Conservation (phyloP, 257 asterid species). For the Solanum etuberosum region DNA sequence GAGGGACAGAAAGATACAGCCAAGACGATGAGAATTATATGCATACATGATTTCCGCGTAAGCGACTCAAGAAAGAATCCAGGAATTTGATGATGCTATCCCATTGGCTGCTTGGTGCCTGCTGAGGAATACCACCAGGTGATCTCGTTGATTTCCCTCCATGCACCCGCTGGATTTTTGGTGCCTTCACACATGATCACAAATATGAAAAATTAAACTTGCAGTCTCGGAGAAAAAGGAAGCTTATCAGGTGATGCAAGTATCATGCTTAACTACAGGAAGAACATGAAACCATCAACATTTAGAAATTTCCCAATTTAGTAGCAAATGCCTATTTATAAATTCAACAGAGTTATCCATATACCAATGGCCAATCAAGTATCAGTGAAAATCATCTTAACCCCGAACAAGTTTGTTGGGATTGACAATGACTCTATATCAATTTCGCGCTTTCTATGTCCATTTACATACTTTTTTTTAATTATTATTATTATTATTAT, state of each 20-base stretch:
- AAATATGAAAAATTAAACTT: neutral
- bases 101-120: conserved; percentile 81
- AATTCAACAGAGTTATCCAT: neutral
- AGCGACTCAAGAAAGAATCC: conserved; percentile 77
- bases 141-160: conserved; percentile 93
- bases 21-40: neutral
- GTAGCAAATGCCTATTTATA: neutral
- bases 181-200: conserved; percentile 46
- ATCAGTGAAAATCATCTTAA: neutral
- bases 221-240: neutral
- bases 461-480: neutral
- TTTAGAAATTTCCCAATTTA: neutral
- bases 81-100: conserved; percentile 84
- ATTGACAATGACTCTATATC: neutral
- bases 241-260: neutral
- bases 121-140: conserved; percentile 63
- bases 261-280: neutral
- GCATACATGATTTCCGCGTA: conserved; percentile 64
- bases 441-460: neutral
- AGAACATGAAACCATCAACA: neutral
- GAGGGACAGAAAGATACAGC: neutral
- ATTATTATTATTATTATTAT: too few relatives aligned
- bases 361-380: neutral
- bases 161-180: conserved; percentile 85
- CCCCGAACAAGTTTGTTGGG: neutral